phyloP scores from a whole-genome alignment of 805 yeast genomes.

The Candida saitoana region DNA sequence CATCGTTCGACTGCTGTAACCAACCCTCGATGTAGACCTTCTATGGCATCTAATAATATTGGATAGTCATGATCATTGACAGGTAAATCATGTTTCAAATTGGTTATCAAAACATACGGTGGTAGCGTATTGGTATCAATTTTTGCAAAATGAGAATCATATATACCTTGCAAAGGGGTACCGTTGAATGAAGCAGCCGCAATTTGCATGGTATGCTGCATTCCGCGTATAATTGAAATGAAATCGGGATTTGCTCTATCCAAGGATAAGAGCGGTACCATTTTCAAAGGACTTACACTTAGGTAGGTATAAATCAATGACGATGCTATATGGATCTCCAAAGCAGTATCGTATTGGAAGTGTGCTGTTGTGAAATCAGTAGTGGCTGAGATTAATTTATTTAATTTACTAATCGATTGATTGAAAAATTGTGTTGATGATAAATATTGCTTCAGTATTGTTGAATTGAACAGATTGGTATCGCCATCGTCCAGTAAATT shows the following conservation, averaged over 20 bases:
- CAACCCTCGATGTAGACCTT: not conserved
- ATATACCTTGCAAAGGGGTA: not conserved
- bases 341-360: slow-evolving; percentile 3
- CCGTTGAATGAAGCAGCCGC: not conserved
- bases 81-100: not conserved
- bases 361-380: not conserved
- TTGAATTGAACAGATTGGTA: not conserved
- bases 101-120: not conserved
- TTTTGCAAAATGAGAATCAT: not conserved
- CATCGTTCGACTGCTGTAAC: slow-evolving; percentile 3
- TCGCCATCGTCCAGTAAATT: not conserved
- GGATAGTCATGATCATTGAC: not conserved
- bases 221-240: slow-evolving; percentile 17
- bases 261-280: slow-evolving; percentile 26
- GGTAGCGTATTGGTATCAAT: not conserved
- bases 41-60: not conserved
- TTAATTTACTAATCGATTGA: not conserved
- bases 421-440: not conserved
- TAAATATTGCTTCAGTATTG: not conserved
- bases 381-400: not conserved
- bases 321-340: slow-evolving; percentile 17
- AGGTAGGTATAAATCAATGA: slow-evolving; percentile 24
- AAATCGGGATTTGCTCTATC: slow-evolving; percentile 18
- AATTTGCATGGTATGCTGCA: slow-evolving; percentile 7
- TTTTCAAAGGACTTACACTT: slow-evolving; percentile 27